Base-by-base conservation (phyloP, 208 protist genomes). In the Lotmaria passim region DNA sequence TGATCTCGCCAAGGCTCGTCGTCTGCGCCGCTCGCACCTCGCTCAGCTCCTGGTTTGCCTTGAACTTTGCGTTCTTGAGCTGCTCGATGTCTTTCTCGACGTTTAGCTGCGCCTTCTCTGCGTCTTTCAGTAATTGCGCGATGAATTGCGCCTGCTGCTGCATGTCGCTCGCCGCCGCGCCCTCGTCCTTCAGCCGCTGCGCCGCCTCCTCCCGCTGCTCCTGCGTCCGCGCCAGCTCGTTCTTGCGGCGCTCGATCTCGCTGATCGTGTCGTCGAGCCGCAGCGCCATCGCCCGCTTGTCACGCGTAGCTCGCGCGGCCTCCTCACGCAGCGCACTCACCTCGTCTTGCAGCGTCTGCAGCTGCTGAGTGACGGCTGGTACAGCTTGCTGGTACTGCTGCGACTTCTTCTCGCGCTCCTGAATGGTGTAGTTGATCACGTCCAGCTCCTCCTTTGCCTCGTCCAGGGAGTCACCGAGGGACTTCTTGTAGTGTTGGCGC, bases 41-140 rank as follows among this genome's bases (percentile, higher is more conserved):
- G 52, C 83, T 83, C 26, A 98, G 83, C 28, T 80, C 86, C 79
- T 97, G 89, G 50, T 93, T 93, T 46, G 86, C 69, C 34, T 83
- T 81, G 81, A 96, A 98, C 51, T 81, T 69, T 30, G 89, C 57
- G 23, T 83, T 81, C 74, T 98, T 96, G 21, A 98, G 75, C 30
- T 83, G 69, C 46, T 93, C 76, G 47, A 97, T 61, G 67, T 97
- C 94, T 65, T 86, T 80, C 19, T 88, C 82, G 8, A 95, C 31
- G 21, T 38, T 69, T 43, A 87, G 70, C 38, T 83, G 58, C 14
- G 88, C 69, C 60, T 62, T 81, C 43, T 94, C 79, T 0, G 85
- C 86, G 59, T 86, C 79, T 31, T 55, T 63, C 14, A 96, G 79
- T 8, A 95, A 64, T 38, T 81, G 44, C 3, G 75, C 73, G 44